Evolutionary conservation across 1,284 basidiomycete species (phyloP).

Genomic region (Abortiporus biennis): DNA sequence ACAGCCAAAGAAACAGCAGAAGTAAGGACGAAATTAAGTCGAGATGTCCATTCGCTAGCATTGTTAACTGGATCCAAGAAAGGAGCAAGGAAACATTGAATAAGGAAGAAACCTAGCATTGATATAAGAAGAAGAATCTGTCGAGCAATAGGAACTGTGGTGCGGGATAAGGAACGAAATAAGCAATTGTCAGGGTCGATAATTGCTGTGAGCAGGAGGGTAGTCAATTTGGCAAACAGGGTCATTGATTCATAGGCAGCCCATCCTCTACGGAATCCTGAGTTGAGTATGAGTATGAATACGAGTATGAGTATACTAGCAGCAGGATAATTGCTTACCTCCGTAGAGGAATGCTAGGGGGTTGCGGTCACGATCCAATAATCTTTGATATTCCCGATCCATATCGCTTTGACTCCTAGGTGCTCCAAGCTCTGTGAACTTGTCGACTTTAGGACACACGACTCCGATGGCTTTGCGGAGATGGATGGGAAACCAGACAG

Average conservation of each 20-base stretch:
- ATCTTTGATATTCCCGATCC: conserved; percentile 69
- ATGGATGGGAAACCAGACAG: conserved; percentile 68
- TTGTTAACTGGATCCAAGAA: conserved; percentile 74
- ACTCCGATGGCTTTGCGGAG: conserved; percentile 50
- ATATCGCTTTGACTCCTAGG: conserved; percentile 50
- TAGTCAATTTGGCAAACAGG: conserved; percentile 65
- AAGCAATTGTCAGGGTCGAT: conserved; percentile 71
- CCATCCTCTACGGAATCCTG: conserved; percentile 69
- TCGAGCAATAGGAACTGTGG: conserved; percentile 50
- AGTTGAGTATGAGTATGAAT: background rate
- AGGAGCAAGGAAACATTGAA: conserved; percentile 57
- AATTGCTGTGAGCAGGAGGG: conserved; percentile 61
- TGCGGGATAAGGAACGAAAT: conserved; percentile 50
- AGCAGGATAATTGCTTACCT: conserved; percentile 36
- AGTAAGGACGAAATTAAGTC: conserved; percentile 65
- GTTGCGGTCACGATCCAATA: conserved; percentile 60
- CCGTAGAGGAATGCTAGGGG: conserved; percentile 72
- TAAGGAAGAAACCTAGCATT: conserved; percentile 53
- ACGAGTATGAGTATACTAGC: conserved; percentile 7
- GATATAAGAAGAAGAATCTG: conserved; percentile 60
- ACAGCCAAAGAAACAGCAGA: conserved; percentile 57
- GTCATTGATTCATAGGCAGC: conserved; percentile 58
- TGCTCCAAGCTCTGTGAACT: conserved; percentile 66
- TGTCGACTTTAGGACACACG: conserved; percentile 62
- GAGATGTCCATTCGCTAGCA: conserved; percentile 70